Conservation (phyloP, 257 asterid species). For the Thymus quinquecostatus region DNA sequence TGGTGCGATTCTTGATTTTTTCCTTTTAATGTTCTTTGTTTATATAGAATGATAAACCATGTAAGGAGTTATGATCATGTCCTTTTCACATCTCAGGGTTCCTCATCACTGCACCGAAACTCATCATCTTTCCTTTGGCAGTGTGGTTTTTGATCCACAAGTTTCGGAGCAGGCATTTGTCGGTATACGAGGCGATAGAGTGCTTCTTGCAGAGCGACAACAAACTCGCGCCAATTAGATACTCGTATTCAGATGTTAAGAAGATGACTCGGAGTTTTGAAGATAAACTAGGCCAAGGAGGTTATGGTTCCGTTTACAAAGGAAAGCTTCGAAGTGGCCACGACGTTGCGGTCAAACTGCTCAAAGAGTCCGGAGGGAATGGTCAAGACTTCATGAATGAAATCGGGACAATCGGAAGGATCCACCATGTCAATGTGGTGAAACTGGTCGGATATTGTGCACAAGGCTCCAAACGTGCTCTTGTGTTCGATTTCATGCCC, state of each 20-base stretch:
- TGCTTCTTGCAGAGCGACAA: not conserved
- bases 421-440: not conserved
- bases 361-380: not conserved
- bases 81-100: not conserved
- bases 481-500: not conserved
- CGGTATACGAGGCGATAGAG: not conserved
- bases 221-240: not conserved
- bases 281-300: slow-evolving; percentile 15
- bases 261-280: not conserved
- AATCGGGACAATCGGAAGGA: slow-evolving; percentile 12
- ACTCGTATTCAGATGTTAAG: not conserved
- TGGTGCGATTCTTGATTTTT: too few species aligned
- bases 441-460: slow-evolving; percentile 9
- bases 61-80: not conserved
- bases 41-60: too few species aligned
- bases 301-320: slow-evolving; percentile 5
- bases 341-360: not conserved
- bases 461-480: not conserved
- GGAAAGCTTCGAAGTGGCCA: slow-evolving; percentile 15
- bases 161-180: not conserved
- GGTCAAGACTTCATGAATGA: slow-evolving; percentile 16
- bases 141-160: not conserved
- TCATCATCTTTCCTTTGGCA: not conserved
- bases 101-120: not conserved
- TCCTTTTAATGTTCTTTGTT: too few species aligned